A percentile compares a stretch with the other conserved stretches of the same genome.
Conservation (phyloP, 345 rosid species). For the Populus tremula region DNA sequence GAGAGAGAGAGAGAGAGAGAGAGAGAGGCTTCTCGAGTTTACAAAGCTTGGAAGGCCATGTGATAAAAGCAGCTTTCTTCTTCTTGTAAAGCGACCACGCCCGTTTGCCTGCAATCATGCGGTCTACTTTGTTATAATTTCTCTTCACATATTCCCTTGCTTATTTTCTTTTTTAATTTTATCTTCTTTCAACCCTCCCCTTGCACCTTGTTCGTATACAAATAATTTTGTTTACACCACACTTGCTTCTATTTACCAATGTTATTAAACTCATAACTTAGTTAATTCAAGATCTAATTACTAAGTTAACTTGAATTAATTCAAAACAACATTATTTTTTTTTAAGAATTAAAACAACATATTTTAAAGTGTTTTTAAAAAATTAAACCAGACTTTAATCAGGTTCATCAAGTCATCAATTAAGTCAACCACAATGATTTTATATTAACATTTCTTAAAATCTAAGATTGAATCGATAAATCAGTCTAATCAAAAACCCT, state of each 20-base stretch:
- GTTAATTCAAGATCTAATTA: too few relatives aligned
- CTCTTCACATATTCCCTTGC: constrained; percentile 12
- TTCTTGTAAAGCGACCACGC: constrained; percentile 82
- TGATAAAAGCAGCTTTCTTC: constrained; percentile 73
- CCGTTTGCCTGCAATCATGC: constrained; percentile 80
- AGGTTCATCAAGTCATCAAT: fast-evolving
- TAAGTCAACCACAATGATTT: too few relatives aligned
- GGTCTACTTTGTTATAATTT: constrained; percentile 60
- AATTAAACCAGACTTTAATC: too few relatives aligned
- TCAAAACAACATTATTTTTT: too few relatives aligned
- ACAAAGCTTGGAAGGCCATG: constrained; percentile 44
- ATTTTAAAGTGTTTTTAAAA: too few relatives aligned
- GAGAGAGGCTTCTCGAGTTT: constrained; percentile 14
- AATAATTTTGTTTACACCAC: not conserved
- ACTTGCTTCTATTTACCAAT: constrained; percentile 1
- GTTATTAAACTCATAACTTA: too few relatives aligned
- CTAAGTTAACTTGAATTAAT: too few relatives aligned
- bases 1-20: not conserved
- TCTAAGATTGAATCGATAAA: fast-evolving
- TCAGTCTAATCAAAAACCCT: too few relatives aligned
- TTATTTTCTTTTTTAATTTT: not conserved
- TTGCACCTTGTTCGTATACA: constrained; percentile 28
- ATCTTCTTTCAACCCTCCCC: constrained; percentile 6
- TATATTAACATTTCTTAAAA: too few relatives aligned
- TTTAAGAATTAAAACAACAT: too few relatives aligned